Evolutionary conservation across 345 rosid species (phyloP).

Genomic region (Heritiera fomes): DNA sequence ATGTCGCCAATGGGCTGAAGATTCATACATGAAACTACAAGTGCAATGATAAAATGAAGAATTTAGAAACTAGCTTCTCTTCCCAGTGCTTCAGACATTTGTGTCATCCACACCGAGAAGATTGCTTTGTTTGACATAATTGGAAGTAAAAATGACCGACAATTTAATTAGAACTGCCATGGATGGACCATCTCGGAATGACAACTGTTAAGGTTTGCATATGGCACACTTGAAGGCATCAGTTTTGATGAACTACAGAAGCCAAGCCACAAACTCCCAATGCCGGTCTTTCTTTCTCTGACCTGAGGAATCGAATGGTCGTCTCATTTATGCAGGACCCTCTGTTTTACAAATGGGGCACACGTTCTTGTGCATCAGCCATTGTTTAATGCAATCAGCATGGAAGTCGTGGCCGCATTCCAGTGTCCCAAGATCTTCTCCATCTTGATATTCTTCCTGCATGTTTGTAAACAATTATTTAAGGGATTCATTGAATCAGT

Average conservation of each 20-base stretch:
- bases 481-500: background rate
- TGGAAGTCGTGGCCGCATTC: conserved; percentile 90
- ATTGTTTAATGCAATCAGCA: conserved; percentile 62
- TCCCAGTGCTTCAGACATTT: conserved; percentile 12
- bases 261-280: conserved; percentile 11
- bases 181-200: background rate
- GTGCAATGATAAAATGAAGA: conserved; percentile 24
- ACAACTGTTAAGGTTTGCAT: background rate
- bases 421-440: conserved; percentile 69
- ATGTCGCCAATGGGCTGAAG: conserved; percentile 22
- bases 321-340: conserved; percentile 50
- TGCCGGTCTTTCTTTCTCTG: conserved; percentile 6
- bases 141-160: background rate
- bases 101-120: conserved; percentile 21
- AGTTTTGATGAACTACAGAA: conserved; percentile 11
- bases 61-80: conserved; percentile 24
- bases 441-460: conserved; percentile 74
- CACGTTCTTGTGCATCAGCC: conserved; percentile 77
- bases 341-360: conserved; percentile 89
- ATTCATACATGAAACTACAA: conserved; percentile 19
- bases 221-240: conserved; percentile 20
- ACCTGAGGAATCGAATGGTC: conserved; percentile 14
- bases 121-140: background rate
- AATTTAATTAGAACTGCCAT: conserved; percentile 3
- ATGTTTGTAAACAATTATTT: conserved; percentile 8